Percentiles rank a stretch among this genome's conserved stretches.
Conservation (phyloP, 176 grass and related monocot genomes). For the Dendrocalamus sinicus region DNA sequence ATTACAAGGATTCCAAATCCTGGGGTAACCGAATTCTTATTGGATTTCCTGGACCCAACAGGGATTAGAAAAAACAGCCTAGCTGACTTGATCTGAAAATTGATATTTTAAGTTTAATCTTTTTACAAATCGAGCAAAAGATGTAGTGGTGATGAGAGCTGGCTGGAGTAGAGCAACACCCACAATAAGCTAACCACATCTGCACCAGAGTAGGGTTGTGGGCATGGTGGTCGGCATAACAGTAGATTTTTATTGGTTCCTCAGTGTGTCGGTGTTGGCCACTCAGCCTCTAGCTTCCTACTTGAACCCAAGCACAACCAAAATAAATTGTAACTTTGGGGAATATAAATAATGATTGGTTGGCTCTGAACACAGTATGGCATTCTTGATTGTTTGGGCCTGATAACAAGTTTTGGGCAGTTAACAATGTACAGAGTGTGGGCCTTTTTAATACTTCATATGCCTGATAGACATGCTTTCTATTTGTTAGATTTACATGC, state of each 20-base stretch:
- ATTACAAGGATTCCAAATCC: not conserved
- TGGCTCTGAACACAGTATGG: not conserved
- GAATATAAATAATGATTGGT: not conserved
- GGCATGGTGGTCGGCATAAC: not conserved
- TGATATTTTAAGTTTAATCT: not conserved
- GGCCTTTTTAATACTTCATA: not conserved
- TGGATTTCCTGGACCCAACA: not conserved
- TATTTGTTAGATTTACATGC: slow-evolving; percentile 10
- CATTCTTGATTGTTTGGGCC: not conserved
- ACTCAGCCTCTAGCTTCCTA: not conserved
- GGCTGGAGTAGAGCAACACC: not conserved
- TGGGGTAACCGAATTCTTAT: not conserved
- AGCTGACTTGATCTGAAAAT: slow-evolving; percentile 3
- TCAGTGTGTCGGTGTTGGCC: not conserved
- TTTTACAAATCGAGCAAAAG: not conserved
- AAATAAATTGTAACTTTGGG: not conserved
- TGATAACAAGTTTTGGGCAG: not conserved
- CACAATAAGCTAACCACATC: not conserved
- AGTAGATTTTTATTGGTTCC: not conserved
- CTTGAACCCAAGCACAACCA: not conserved
- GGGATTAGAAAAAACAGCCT: not conserved
- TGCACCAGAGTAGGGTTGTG: not conserved
- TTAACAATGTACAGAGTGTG: not conserved
- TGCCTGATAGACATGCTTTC: not conserved
- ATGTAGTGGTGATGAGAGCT: not conserved